A percentile compares a stretch with the other conserved stretches of the same genome.
Conservation (phyloP, 2,329 filamentous ascomycete species). For the Alternaria arborescens region DNA sequence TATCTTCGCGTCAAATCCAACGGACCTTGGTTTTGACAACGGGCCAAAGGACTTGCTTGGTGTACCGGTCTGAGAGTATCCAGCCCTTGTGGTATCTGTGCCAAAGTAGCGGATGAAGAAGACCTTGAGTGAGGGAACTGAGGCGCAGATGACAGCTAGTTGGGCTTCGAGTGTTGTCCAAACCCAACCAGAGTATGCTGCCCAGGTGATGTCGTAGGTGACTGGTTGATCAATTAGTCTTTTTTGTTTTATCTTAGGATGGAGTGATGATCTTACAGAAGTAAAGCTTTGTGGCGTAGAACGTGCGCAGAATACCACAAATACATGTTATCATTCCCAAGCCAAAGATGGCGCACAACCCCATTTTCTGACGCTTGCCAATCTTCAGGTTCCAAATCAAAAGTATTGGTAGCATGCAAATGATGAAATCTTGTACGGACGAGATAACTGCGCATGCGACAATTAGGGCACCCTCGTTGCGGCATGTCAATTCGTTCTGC, state of each 20-base stretch:
- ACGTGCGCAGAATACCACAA: conserved; percentile 50
- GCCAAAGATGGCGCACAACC: conserved; percentile 55
- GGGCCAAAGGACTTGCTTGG: conserved; percentile 4
- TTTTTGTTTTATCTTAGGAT: too few species aligned
- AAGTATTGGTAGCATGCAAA: conserved; percentile 54
- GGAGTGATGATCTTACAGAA: conserved; percentile 26
- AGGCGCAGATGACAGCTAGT: conserved; percentile 55
- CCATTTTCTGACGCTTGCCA: conserved; percentile 54
- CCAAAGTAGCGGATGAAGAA: conserved; percentile 55
- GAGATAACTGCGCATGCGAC: conserved; percentile 52
- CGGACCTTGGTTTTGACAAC: not conserved
- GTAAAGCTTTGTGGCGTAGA: conserved; percentile 47
- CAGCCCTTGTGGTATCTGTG: conserved; percentile 18
- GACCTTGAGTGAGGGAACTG: conserved; percentile 54
- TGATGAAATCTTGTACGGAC: conserved; percentile 52
- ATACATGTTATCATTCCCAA: conserved; percentile 53
- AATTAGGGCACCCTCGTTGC: conserved; percentile 51
- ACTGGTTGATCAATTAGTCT: conserved; percentile 15
- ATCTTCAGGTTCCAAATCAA: conserved; percentile 58
- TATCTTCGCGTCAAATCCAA: not conserved
- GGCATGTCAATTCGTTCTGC: conserved; percentile 46
- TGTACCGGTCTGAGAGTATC: conserved; percentile 16
- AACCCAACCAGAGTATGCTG: conserved; percentile 50
- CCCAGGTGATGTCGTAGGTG: conserved; percentile 54
- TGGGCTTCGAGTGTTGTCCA: conserved; percentile 55